Conservation (phyloP, 495 filamentous ascomycete species). For the Bathelium albidoporum region DNA sequence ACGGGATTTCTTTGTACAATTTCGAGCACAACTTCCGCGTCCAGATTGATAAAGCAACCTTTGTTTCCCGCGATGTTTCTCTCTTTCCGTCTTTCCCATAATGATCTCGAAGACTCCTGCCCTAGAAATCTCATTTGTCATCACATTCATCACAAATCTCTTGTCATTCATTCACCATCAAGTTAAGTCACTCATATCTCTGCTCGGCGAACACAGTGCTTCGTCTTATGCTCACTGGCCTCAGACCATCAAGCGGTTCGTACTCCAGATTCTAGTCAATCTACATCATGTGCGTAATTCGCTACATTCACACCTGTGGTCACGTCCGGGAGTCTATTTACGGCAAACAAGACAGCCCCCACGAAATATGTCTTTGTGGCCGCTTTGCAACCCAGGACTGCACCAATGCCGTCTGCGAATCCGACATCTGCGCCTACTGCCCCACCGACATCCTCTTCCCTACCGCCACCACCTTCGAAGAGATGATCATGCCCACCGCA, state of each 20-base stretch:
- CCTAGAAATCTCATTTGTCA: background rate
- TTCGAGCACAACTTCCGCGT: background rate
- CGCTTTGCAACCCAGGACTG: background rate
- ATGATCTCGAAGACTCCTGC: too few relatives aligned
- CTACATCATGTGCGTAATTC: background rate
- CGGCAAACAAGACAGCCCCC: background rate
- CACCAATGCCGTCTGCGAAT: background rate
- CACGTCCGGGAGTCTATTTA: background rate
- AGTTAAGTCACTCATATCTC: background rate
- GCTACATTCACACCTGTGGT: background rate
- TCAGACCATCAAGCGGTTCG: background rate
- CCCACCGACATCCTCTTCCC: background rate
- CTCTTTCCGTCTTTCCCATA: background rate
- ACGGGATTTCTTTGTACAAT: background rate
- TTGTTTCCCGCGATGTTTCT: background rate
- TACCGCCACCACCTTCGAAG: background rate
- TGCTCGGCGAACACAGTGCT: too few relatives aligned
- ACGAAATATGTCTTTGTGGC: background rate
- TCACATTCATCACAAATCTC: background rate
- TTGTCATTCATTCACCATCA: background rate
- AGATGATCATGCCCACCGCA: background rate
- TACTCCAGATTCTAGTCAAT: background rate
- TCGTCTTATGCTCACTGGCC: too few relatives aligned
- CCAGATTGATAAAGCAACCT: background rate
- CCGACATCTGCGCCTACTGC: background rate